Evolutionary conservation across 306 rosid genomes (phyloP).

Genomic region (Begonia fuchsioides): DNA sequence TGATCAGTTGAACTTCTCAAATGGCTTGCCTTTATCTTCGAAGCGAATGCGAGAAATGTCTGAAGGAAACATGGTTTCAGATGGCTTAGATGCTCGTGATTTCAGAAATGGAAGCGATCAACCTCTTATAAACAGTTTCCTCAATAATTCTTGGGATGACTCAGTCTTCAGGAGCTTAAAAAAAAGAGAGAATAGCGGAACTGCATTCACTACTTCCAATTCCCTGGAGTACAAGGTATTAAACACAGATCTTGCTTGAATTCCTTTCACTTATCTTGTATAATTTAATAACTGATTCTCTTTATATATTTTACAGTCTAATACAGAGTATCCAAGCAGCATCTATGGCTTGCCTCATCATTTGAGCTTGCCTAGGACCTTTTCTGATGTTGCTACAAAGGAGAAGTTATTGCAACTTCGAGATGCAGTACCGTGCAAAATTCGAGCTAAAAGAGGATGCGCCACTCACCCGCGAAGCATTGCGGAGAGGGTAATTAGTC

Average conservation of each 20-base stretch:
- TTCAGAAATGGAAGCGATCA: slow-evolving; percentile 20
- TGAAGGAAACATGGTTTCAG: slow-evolving; percentile 26
- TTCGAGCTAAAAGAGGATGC: slow-evolving; percentile 80
- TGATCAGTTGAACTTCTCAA: slow-evolving; percentile 26
- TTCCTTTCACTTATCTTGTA: neutral
- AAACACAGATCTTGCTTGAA: neutral
- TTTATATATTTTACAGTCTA: slow-evolving; percentile 30
- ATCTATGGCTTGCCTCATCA: slow-evolving; percentile 43
- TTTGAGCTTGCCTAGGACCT: slow-evolving; percentile 49
- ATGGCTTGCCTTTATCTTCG: slow-evolving; percentile 26
- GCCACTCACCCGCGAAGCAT: slow-evolving; percentile 97
- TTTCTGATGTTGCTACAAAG: slow-evolving; percentile 23
- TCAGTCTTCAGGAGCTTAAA: slow-evolving; percentile 30
- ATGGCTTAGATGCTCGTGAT: slow-evolving; percentile 17
- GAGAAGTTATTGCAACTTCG: slow-evolving; percentile 47
- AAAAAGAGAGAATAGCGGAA: slow-evolving; percentile 37
- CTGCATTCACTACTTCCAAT: slow-evolving; percentile 32
- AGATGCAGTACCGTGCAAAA: slow-evolving; percentile 58
- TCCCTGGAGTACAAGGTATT: slow-evolving; percentile 47
- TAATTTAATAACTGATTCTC: slow-evolving; percentile 3
- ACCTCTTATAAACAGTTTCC: slow-evolving; percentile 21
- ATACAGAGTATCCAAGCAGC: slow-evolving; percentile 22
- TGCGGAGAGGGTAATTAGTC: slow-evolving; percentile 58
- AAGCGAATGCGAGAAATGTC: slow-evolving; percentile 38
- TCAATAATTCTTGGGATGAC: slow-evolving; percentile 40